Evolutionary conservation across 306 rosid genomes (phyloP), one percentile per base, ranked within the genome.

Genomic region (Begonia peltatifolia): DNA sequence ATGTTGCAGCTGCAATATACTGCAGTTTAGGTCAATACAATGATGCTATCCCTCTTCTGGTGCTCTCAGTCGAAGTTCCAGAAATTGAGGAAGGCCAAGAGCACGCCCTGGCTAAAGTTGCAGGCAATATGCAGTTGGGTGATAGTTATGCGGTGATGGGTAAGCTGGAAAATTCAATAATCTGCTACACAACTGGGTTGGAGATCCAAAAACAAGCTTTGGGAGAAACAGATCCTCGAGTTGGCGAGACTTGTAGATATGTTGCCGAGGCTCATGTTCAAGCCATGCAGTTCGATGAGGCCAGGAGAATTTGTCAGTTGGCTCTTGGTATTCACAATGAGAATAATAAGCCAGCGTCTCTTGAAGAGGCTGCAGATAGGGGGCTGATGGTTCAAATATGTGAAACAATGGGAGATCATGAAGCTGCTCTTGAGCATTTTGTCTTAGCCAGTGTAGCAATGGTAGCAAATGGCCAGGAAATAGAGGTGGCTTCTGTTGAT

Each of bases 301-400:
- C 96, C 1, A 81, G 83, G 71, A 83, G 74, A 69, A 55, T 92
- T 36, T 92, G 99, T 67, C 86, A 81, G 65, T 59, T 73, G 70
- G 94, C 96, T 20, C 93, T 92, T 20, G 78, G 83, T 58, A 81
- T 76, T 79, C 99, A 92, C 38, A 83, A 64, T 58, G 77, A 63
- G 61, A 92, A 83, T 50, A 71, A 71, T 48, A 68, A 79, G 42
- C 79, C 88, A 10, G 79, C n/a, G 50, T 68, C 96, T 68, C 77
- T 83, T 38, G 94, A 92, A 72, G 99, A 86, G 60, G 96, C 93
- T 11, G 88, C 93, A 11, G 96, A 92, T 58, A 73, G 96, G 68
- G 80, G 99, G 71, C 76, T 92, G 23, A 83, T 86, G 96, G 99
- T 94, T 9, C 94, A 86, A 53, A 81, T 90, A 74, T 83, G 88